Evolutionary conservation across 2,329 filamentous ascomycete species (phyloP).

Genomic region (Didymella pinodella): DNA sequence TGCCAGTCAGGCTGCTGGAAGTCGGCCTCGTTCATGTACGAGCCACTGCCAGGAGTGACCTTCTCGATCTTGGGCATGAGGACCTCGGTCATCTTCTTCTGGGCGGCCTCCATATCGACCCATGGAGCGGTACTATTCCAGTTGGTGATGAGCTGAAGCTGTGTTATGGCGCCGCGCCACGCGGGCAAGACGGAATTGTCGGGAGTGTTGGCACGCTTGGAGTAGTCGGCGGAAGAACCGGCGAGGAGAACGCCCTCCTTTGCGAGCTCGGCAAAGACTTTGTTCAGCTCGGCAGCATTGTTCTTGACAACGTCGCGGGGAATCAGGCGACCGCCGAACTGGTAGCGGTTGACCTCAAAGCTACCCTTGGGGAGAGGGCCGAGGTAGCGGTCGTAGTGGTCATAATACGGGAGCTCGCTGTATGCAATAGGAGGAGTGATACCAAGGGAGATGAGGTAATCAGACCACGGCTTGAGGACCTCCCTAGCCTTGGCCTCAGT

Average conservation of each 20-base stretch:
- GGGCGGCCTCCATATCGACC: constrained; percentile 21
- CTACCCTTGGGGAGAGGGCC: constrained; percentile 39
- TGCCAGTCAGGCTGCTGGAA: constrained; percentile 37
- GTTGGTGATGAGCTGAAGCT: constrained; percentile 32
- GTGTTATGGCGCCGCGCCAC: constrained; percentile 33
- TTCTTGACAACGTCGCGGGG: constrained; percentile 28
- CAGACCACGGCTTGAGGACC: constrained; percentile 35
- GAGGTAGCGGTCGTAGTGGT: constrained; percentile 37
- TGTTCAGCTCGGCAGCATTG: constrained; percentile 27
- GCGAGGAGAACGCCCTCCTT: constrained; percentile 28
- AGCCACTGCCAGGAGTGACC: constrained; percentile 31
- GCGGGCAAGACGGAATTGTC: constrained; percentile 37
- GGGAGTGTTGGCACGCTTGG: constrained; percentile 21
- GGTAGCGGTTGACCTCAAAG: constrained; percentile 29
- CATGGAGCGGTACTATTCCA: constrained; percentile 30
- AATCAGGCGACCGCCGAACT: constrained; percentile 34
- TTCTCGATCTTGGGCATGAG: constrained; percentile 37
- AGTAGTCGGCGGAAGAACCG: constrained; percentile 28
- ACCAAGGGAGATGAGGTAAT: constrained; percentile 25
- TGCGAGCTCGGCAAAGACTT: constrained; percentile 24
- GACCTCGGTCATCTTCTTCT: constrained; percentile 29
- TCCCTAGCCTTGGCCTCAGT: constrained; percentile 28
- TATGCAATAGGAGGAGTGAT: constrained; percentile 35
- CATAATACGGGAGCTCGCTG: constrained; percentile 31
- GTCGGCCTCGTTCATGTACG: constrained; percentile 45